Evolutionary conservation across 768 basidiomycete genomes (phyloP), one percentile per base, ranked within the genome.

Genomic region (Rhizopogon roseolus): DNA sequence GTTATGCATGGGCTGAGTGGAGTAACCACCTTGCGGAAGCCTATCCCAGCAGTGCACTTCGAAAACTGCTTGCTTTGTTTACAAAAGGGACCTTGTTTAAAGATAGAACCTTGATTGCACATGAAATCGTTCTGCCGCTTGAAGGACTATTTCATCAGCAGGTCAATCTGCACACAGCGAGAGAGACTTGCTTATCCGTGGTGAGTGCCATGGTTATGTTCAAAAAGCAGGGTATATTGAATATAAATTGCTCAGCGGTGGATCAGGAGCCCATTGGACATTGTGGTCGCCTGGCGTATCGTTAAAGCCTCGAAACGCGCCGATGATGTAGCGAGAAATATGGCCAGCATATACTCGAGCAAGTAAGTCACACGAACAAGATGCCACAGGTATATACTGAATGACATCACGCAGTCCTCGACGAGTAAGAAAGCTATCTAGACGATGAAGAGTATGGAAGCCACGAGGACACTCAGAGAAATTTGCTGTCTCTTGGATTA

Each of bases 121-220:
- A n/a, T n/a, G n/a, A n/a, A n/a, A n/a, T n/a, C n/a, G n/a, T n/a
- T 11, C 11, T 34, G n/a, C n/a, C n/a, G n/a, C n/a, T n/a, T n/a
- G n/a, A n/a, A n/a, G n/a, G n/a, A n/a, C n/a, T n/a, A n/a, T 22
- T 22, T 22, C 3, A 22, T 22, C 22, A 22, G 22, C 22, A 22
- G 22, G 22, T 22, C 22, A 22, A 22, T 22, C 22, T 22, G 22
- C 22, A 22, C 22, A 22, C 22, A 22, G 22, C 22, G 22, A 51
- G 41, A 32, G 1, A 0, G 4, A n/a, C 27, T 13, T 41, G 27
- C 37, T 13, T 51, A 45, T 51, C 27, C 19, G 68, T 65, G 57
- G 64, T 62, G 2, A 63, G 4, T 28, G 54, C 22, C 22, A 60
- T 17, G 48, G 29, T 17, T 28, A 17, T 32, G 29, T 32, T 32